phyloP scores from a whole-genome alignment of 768 basidiomycete species.

The Lactifluus rugatus region DNA sequence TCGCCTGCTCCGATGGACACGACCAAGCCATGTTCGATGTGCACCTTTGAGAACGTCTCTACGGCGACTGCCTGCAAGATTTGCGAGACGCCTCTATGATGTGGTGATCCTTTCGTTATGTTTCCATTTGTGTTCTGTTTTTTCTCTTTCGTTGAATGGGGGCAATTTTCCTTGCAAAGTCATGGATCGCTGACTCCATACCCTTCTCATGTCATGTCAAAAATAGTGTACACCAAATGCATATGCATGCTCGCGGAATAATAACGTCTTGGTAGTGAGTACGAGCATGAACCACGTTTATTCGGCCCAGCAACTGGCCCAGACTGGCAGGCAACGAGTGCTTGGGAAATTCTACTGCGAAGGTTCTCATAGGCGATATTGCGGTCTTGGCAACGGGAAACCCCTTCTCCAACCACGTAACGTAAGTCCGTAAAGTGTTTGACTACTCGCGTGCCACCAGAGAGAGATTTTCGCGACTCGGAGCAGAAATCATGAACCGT shows the following conservation, averaged over 20 bases:
- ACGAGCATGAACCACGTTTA: background rate
- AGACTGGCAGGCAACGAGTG: background rate
- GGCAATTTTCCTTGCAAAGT: background rate
- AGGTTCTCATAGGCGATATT: too few relatives aligned
- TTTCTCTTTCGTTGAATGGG: background rate
- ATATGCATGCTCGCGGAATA: background rate
- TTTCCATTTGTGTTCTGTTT: background rate
- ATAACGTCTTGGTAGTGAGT: background rate
- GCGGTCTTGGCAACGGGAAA: background rate
- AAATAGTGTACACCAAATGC: background rate
- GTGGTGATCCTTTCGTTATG: background rate
- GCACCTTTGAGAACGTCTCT: conserved; percentile 17
- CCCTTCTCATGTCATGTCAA: background rate
- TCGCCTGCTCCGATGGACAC: conserved; percentile 15
- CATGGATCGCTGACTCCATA: background rate
- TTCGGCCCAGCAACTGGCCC: too few relatives aligned
- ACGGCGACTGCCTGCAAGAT: conserved; percentile 22
- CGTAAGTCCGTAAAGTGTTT: background rate
- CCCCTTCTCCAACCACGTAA: background rate
- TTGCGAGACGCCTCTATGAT: conserved; percentile 24
- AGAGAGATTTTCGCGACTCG: too few relatives aligned
- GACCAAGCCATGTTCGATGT: conserved; percentile 13
- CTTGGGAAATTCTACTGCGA: too few relatives aligned
- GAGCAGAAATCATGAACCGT: too few relatives aligned
- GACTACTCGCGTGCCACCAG: background rate